Evolutionary conservation across 768 basidiomycete species (phyloP), one percentile per base, ranked within the genome.

Genomic region (Pilatotrama ljubarskyi): DNA sequence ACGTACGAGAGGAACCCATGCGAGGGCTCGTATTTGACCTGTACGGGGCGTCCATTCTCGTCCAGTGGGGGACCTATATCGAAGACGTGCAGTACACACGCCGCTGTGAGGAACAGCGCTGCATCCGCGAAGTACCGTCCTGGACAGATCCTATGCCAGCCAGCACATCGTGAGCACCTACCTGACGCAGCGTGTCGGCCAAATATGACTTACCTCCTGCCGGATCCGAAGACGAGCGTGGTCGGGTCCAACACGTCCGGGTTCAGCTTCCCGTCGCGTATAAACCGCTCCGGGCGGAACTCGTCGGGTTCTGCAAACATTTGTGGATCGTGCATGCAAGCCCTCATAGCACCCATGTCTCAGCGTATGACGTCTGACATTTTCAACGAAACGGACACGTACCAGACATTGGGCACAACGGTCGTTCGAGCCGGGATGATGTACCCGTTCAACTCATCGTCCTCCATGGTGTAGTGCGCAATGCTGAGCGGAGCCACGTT

Each of bases 231-330:
- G 2, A 53, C 54, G 18, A 68, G 58, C 5, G 22, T 24, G 5
- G 51, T 43, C 6, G 77, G 77, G 48, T 76, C 65, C 3, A 61
- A 51, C 43, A 73, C 77, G 9, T 63, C 60, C 24, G 44, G 36
- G 29, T 52, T 29, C 17, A 42, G 24, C 17, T 55, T 32, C 7
- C 43, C 43, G 9, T 54, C 59, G 4, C 29, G 35, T 2, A 61
- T 41, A n/a, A 55, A 61, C 9, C 59, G 59, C 11, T 61, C 59
- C 14, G 59, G 59, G 4, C 17, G 15, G 52, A 61, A 61, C 18
- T 43, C 5, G 36, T n/a, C 7, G 56, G 41, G 43, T 64, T 56
- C 5, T 32, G 29, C 4, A 32, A 10, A 32, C 29, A 32, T n/a
- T n/a, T n/a, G n/a, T n/a, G n/a, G n/a, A n/a, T n/a, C n/a, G 26